Evolutionary conservation across 2,329 filamentous ascomycete genomes (phyloP), one percentile per base, ranked within the genome.

Genomic region (Cladosporium sp.): DNA sequence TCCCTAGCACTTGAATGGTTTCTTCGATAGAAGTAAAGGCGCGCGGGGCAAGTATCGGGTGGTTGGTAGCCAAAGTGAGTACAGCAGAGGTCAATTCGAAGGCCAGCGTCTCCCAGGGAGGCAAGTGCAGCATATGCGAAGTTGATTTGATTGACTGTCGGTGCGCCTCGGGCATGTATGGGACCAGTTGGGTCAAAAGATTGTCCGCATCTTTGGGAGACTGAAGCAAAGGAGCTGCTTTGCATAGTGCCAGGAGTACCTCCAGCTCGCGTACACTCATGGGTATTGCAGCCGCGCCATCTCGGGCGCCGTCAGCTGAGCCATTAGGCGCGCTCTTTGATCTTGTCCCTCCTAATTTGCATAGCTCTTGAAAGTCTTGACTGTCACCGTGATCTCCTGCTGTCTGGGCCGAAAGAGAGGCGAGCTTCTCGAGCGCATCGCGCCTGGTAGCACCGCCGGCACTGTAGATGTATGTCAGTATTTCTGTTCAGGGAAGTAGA

Each of bases 181-280:
- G 86, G 7, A 84, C 79, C 35, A 98, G 73, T 59, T 95, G 90
- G 29, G 78, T 76, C n/a, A 84, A 80, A 33, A 98, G 80, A 60
- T 83, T 85, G 61, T 87, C 82, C 22, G 90, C 91, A 63, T 86
- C 85, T 53, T 88, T 81, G 36, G 74, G 69, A 39, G 82, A 83
- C 46, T 83, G 78, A 20, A 97, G 77, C 19, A 82, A 78, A 3
- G 89, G 85, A 3, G 91, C 88, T 47, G 92, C 88, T 71, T 91
- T 92, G 75, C 92, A 97, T 20, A 98, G 77, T 38, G 93, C 89
- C 20, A 97, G 73, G 20, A 98, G 78, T 47, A 95, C 87, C 68
- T 98, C 92, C 59, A 95, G 85, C 74, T 98, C 94, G 62, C 88
- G 84, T 48, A 91, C 82, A 47, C 84, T 68, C 67, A 73, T 75